Evolutionary conservation across 2,329 filamentous ascomycete species (phyloP).

Genomic region (Fusarium tjaetaba): DNA sequence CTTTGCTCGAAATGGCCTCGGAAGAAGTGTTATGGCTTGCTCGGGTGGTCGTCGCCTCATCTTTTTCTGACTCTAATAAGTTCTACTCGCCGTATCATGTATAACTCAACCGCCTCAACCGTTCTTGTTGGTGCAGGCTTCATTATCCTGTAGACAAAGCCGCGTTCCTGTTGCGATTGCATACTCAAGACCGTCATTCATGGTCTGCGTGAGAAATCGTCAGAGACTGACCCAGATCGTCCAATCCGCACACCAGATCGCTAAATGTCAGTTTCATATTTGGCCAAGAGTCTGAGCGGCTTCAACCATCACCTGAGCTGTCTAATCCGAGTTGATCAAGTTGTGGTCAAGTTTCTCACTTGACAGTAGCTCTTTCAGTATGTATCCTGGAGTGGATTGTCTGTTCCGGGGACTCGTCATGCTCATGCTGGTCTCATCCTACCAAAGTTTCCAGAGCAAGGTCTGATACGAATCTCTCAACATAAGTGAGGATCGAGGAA

Average conservation of each 20-base stretch:
- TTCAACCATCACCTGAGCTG: background rate
- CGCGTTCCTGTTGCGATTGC: background rate
- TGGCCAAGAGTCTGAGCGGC: background rate
- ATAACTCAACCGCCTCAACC: conserved; percentile 13
- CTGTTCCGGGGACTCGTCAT: background rate
- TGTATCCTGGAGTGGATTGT: background rate
- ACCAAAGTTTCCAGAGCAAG: background rate
- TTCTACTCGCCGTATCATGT: background rate
- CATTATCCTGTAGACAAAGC: background rate
- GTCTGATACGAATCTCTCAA: background rate
- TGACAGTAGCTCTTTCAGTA: background rate
- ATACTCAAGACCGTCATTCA: background rate
- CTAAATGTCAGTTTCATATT: background rate
- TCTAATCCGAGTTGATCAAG: background rate
- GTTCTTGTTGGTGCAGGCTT: background rate
- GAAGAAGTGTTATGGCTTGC: background rate
- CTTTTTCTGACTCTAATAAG: background rate
- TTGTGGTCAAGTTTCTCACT: background rate
- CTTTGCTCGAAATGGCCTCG: background rate
- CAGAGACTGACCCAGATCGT: background rate
- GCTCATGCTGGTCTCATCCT: background rate
- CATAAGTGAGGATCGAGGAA: background rate
- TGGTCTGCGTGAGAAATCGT: background rate
- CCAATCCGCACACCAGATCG: background rate
- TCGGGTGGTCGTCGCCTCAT: background rate